phyloP scores from a whole-genome alignment of 169 alveolate genomes.

The Pseudocohnilembus persalinus region DNA sequence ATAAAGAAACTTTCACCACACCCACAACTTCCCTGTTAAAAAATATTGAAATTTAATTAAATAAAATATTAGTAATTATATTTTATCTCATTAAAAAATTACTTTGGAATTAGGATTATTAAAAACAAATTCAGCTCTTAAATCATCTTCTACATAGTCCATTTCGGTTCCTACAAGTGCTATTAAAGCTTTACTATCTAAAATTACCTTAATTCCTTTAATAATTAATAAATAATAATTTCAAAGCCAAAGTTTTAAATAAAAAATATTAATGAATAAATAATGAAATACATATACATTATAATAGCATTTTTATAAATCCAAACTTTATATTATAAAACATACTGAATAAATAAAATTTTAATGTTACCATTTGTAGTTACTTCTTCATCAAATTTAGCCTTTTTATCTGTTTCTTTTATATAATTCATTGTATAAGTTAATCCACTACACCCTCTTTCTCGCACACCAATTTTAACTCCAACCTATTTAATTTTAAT shows the following conservation, averaged over 20 bases:
- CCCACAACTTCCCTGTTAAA: slow-evolving; percentile 69
- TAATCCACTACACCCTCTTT: slow-evolving; percentile 77
- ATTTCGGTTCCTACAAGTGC: slow-evolving; percentile 78
- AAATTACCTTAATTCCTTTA: slow-evolving; percentile 58
- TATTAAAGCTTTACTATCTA: slow-evolving; percentile 77
- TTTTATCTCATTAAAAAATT: not conserved
- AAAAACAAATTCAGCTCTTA: slow-evolving; percentile 72
- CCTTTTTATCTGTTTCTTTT: slow-evolving; percentile 39
- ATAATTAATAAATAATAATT: not conserved
- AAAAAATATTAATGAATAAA: no score
- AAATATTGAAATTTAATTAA: not conserved
- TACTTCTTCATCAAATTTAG: slow-evolving; percentile 73
- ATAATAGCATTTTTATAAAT: no score
- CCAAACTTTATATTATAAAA: no score
- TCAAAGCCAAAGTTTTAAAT: not conserved
- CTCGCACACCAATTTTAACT: slow-evolving; percentile 66
- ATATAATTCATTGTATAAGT: slow-evolving; percentile 69
- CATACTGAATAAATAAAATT: not conserved
- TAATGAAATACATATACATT: no score
- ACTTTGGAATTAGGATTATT: slow-evolving; percentile 76
- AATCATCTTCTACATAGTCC: slow-evolving; percentile 79
- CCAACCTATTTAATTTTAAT: slow-evolving; percentile 11
- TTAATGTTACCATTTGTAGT: slow-evolving; percentile 55
- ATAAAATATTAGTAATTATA: not conserved
- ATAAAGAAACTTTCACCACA: slow-evolving; percentile 80